Evolutionary conservation across 805 yeast species (phyloP), one percentile per base, ranked within the genome.

Genomic region (Zygoascus biomembranicola): DNA sequence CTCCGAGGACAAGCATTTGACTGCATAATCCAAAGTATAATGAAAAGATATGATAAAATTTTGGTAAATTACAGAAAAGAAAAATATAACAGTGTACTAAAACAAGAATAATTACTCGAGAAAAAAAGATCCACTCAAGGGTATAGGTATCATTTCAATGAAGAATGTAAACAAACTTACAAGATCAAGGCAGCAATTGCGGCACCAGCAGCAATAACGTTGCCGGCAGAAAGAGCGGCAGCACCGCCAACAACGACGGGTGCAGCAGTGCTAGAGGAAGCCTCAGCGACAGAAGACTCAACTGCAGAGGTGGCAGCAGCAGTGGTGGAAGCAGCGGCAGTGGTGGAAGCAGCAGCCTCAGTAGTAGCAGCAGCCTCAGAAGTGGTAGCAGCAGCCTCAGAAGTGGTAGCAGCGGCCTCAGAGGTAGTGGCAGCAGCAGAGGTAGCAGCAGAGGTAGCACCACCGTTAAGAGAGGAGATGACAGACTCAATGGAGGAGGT

Each of bases 361-460:
- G 32, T 10, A 8, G 43, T 16, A 10, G 44, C 49, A 39, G 47
- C 8, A 23, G 39, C 44, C 43, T 16, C 31, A n/a, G n/a, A 52
- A 13, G 9, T 23, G 32, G 53, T 23, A 18, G 37, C 23, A 19
- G 31, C 9, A 45, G 31, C 45, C 50, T n/a, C 47, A 20, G 45
- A 69, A 66, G 52, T 63, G 64, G 56, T 60, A 71, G 23, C 56
- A 14, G n/a, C 44, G 13, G 20, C 56, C 32, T 37, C 76, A 72
- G 64, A 66, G 69, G 18, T 56, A 43, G 67, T 75, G 75, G 26
- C 77, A 77, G 60, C 76, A 79, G 48, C 58, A 59, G 54, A 71
- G 18, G 39, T 3, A 18, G 47, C n/a, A 18, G 16, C 47, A 14
- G 47, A 31, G 28, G 16, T 13, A 23, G 41, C 32, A 13, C 19